phyloP scores from a whole-genome alignment of 2,329 filamentous ascomycete species.

The Beauveria asiatica region DNA sequence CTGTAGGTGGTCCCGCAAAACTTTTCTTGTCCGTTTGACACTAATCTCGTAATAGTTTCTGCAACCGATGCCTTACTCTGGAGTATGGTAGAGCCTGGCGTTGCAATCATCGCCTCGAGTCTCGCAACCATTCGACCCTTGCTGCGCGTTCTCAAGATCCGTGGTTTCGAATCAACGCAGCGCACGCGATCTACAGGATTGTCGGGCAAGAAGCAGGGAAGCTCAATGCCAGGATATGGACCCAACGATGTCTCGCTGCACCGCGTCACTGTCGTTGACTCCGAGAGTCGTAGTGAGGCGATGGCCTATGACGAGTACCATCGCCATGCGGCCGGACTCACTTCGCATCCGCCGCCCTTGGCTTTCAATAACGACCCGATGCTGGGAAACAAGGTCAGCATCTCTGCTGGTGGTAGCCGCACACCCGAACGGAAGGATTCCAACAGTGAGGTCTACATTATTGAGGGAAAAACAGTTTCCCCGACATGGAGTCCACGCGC shows the following conservation, averaged over 20 bases:
- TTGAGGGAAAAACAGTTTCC: slow-evolving; percentile 21
- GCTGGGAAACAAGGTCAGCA: slow-evolving; percentile 4
- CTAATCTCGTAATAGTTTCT: slow-evolving; percentile 27
- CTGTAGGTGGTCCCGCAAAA: slow-evolving; percentile 28
- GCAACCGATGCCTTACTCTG: slow-evolving; percentile 46
- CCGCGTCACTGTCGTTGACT: slow-evolving; percentile 17
- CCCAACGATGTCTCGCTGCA: slow-evolving; percentile 30
- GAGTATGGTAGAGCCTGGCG: slow-evolving; percentile 48
- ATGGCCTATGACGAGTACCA: slow-evolving; percentile 15
- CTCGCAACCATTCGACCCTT: slow-evolving; percentile 47
- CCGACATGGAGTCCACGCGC: slow-evolving; percentile 17
- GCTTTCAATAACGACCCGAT: slow-evolving; percentile 4
- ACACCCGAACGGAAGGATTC: slow-evolving; percentile 14
- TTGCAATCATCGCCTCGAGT: slow-evolving; percentile 46
- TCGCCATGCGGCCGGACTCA: background rate
- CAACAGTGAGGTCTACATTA: slow-evolving; percentile 29
- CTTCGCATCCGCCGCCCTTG: background rate
- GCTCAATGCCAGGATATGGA: slow-evolving; percentile 26
- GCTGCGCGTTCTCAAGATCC: slow-evolving; percentile 38
- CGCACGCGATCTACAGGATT: slow-evolving; percentile 23
- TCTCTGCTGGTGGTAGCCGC: background rate
- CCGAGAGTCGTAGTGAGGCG: slow-evolving; percentile 14
- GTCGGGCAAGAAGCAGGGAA: slow-evolving; percentile 20
- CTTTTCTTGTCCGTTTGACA: background rate
- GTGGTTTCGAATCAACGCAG: slow-evolving; percentile 36